Evolutionary conservation across 768 basidiomycete genomes (phyloP).

Genomic region (Clathrus columnatus): DNA sequence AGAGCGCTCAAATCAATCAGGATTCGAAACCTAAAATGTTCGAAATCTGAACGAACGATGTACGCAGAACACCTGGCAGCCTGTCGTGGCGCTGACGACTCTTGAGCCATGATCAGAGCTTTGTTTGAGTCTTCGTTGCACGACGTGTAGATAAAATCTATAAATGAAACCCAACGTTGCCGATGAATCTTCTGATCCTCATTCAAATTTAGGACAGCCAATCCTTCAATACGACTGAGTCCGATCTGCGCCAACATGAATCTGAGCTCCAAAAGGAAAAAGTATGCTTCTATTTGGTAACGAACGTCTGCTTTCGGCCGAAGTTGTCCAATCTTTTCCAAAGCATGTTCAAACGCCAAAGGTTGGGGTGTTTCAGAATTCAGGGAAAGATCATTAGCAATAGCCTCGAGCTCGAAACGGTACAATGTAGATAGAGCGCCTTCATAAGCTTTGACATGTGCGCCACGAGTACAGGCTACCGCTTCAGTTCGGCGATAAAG

Average conservation of each 20-base stretch:
- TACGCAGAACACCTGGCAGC: conserved; percentile 36
- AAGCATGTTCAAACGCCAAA: conserved; percentile 42
- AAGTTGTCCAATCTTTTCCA: conserved; percentile 49
- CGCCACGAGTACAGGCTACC: conserved; percentile 40
- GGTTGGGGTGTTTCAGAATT: conserved; percentile 34
- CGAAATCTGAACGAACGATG: conserved; percentile 37
- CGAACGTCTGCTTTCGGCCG: no score
- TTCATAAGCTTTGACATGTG: conserved; percentile 54
- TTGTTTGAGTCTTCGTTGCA: conserved; percentile 39
- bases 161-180: conserved; percentile 48
- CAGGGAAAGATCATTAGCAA: conserved; percentile 29
- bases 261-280: no score
- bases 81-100: conserved; percentile 46
- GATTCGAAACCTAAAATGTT: conserved; percentile 45
- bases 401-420: conserved; percentile 34
- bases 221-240: conserved; percentile 21
- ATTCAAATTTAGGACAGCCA: conserved; percentile 24
- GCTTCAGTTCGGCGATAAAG: conserved; percentile 33
- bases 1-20: conserved; percentile 31
- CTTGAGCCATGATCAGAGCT: conserved; percentile 37
- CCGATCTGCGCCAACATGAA: conserved; percentile 39
- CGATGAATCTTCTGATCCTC: no score
- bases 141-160: conserved; percentile 36
- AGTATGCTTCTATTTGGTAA: no score
- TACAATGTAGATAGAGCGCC: conserved; percentile 47